Evolutionary conservation across 1,284 basidiomycete genomes (phyloP).

Genomic region (Ustilago bromivora): DNA sequence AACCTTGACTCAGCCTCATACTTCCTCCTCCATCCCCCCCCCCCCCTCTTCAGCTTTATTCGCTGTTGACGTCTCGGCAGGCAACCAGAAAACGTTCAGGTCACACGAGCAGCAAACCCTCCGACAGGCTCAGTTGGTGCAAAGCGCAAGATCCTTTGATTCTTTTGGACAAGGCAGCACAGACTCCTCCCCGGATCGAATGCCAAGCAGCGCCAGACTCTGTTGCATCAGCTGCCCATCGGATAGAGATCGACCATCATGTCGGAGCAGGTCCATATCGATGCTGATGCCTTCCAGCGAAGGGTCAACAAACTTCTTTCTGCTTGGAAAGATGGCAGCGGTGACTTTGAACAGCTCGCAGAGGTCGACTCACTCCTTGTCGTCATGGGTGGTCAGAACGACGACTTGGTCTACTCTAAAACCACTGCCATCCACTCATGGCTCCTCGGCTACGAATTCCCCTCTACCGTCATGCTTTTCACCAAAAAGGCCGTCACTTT

Average conservation of each 20-base stretch:
- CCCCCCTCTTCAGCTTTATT: background rate
- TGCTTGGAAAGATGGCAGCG: conserved; percentile 48
- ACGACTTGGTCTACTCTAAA: conserved; percentile 57
- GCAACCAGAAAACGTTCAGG: background rate
- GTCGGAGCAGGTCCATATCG: conserved; percentile 62
- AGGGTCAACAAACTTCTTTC: conserved; percentile 46
- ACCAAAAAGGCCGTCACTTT: conserved; percentile 79
- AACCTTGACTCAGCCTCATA: conserved; percentile 10
- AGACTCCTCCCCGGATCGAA: conserved; percentile 1
- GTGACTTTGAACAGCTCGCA: conserved; percentile 35
- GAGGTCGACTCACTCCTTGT: conserved; percentile 52
- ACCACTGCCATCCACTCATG: conserved; percentile 75
- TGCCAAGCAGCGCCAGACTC: background rate
- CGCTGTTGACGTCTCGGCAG: background rate
- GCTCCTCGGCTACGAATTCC: conserved; percentile 96
- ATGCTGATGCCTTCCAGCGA: conserved; percentile 51
- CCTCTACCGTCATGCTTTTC: conserved; percentile 88
- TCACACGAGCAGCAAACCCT: background rate
- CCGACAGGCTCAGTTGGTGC: background rate
- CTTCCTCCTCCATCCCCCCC: background rate
- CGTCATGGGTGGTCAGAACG: conserved; percentile 53
- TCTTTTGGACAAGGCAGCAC: background rate
- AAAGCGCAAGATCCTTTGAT: background rate
- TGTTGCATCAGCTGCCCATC: conserved; percentile 4
- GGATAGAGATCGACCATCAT: conserved; percentile 21